Evolutionary conservation across 768 basidiomycete species (phyloP).

Genomic region (Pleurotus tuoliensis): DNA sequence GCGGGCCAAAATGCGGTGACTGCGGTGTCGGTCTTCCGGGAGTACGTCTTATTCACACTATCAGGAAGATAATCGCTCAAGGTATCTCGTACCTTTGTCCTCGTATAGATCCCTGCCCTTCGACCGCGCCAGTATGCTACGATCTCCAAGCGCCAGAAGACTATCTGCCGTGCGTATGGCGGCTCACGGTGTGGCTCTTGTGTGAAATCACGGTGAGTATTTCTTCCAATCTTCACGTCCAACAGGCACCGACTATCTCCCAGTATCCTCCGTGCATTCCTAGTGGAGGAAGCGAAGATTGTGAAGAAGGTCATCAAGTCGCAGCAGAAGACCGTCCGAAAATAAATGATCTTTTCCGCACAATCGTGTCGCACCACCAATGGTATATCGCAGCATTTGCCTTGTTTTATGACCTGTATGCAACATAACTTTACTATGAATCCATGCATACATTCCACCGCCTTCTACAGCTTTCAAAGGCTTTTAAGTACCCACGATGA

Average conservation of each 20-base stretch:
- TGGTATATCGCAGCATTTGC: background rate
- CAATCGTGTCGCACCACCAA: background rate
- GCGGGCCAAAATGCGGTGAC: conserved; percentile 97
- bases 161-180: conserved; percentile 93
- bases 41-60: conserved; percentile 46
- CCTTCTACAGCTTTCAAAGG: background rate
- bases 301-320: conserved; percentile 99
- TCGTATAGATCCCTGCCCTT: conserved; percentile 79
- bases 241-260: no score
- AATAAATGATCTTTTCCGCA: conserved; percentile 26
- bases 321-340: conserved; percentile 55
- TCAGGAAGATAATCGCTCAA: conserved; percentile 3
- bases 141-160: conserved; percentile 97
- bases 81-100: background rate
- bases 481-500: background rate
- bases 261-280: conserved; percentile 96
- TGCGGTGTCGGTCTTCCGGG: conserved; percentile 93
- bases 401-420: conserved; percentile 6
- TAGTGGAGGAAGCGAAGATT: conserved; percentile 99
- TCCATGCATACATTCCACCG: background rate
- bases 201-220: conserved; percentile 84
- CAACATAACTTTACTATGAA: background rate
- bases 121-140: conserved; percentile 94
- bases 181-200: conserved; percentile 96
- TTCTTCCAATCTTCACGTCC: no score